Evolutionary conservation across 257 asterid genomes (phyloP).

Genomic region (Gentiana dahurica): DNA sequence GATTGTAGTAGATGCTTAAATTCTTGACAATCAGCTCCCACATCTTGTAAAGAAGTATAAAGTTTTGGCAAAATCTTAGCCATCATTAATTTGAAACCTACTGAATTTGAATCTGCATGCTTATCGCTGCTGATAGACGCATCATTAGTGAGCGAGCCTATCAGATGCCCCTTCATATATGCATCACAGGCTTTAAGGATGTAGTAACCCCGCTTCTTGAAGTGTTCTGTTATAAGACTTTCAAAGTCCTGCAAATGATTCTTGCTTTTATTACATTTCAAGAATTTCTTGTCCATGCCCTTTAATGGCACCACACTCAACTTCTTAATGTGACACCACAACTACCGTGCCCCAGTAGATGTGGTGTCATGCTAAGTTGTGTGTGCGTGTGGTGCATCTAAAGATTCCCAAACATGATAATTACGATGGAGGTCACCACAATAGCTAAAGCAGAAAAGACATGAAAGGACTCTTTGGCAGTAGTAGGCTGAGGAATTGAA

Average conservation of each 20-base stretch:
- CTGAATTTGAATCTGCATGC: conserved; percentile 51
- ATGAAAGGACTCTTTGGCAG: too few species aligned
- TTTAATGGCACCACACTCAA: too few species aligned
- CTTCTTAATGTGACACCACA: too few species aligned
- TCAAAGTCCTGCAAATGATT: conserved; percentile 66
- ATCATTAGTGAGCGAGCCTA: conserved; percentile 72
- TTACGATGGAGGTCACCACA: not conserved
- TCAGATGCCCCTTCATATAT: conserved; percentile 81
- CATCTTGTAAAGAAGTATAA: conserved; percentile 37
- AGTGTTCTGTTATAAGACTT: conserved; percentile 70
- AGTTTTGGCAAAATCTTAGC: conserved; percentile 78
- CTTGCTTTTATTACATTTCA: not conserved
- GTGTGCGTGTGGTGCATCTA: too few species aligned
- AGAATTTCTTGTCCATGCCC: not conserved
- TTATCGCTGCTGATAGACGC: conserved; percentile 32
- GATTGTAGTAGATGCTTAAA: conserved; percentile 42
- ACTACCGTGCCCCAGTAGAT: too few species aligned
- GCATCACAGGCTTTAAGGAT: conserved; percentile 94
- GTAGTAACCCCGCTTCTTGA: conserved; percentile 66
- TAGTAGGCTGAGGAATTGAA: too few species aligned
- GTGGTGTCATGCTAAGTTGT: too few species aligned
- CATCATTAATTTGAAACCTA: conserved; percentile 93
- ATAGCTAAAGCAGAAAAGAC: not conserved
- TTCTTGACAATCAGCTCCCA: conserved; percentile 73
- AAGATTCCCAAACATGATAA: not conserved